Conservation (phyloP, 1,284 basidiomycete species). For the Ganoderma lingzhi region DNA sequence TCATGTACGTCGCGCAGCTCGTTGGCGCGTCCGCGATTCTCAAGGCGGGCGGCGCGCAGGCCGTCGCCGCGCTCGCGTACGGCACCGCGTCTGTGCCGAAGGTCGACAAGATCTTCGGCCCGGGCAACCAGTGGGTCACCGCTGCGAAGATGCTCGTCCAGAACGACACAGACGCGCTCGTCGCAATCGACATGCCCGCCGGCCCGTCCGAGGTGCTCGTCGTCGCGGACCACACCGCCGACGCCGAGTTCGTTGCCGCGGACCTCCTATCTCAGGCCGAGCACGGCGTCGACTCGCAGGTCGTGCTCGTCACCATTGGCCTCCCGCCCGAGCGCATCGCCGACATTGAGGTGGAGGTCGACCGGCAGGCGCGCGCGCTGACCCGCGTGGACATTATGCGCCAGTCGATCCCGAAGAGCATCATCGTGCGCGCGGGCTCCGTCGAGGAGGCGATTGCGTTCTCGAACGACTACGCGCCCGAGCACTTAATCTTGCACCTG, state of each 20-base stretch:
- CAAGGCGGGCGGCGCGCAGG: conserved; percentile 96
- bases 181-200: conserved; percentile 99
- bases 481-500: conserved; percentile 94
- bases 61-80: conserved; percentile 97
- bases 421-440: conserved; percentile 81
- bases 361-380: conserved; percentile 87
- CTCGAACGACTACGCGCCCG: conserved; percentile 97
- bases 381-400: conserved; percentile 92
- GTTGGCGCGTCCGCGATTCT: conserved; percentile 90
- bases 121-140: conserved; percentile 99
- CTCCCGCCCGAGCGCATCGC: conserved; percentile 71
- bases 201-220: conserved; percentile 97
- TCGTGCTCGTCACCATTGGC: conserved; percentile 88
- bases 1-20: conserved; percentile 92
- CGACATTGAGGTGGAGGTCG: conserved; percentile 87
- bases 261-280: conserved; percentile 98
- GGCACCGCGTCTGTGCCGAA: conserved; percentile 97
- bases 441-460: conserved; percentile 86
- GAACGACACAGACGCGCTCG: conserved; percentile 97
- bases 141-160: conserved; percentile 99
- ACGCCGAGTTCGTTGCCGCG: conserved; percentile 93
- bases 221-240: conserved; percentile 89
- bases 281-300: conserved; percentile 98
- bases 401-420: conserved; percentile 90
- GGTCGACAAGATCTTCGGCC: conserved; percentile 99